These are phyloP conservation scores for Cordyceps cicadae DNA, from an alignment of 2,329 filamentous ascomycete species.

Conservation along the genomic window DNA sequence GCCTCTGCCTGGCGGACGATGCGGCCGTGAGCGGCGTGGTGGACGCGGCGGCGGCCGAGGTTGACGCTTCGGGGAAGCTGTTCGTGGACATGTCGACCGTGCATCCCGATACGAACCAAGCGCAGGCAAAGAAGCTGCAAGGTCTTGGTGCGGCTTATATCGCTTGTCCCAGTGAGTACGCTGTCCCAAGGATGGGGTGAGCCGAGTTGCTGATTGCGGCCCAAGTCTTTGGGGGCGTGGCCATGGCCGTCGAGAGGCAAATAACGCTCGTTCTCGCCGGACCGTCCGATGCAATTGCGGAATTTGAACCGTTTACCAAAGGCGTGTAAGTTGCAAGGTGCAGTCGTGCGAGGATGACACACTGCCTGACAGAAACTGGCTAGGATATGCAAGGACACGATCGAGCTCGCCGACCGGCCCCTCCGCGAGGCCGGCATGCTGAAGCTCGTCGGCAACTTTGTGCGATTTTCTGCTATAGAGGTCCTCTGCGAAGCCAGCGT, in stretches of 20 bases:
- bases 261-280: conserved; percentile 2
- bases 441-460: conserved; percentile 6
- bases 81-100: conserved; percentile 8
- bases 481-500: not conserved
- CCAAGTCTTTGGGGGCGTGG: conserved; percentile 5
- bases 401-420: not conserved
- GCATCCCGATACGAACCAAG: not conserved
- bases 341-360: too few species aligned
- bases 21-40: not conserved
- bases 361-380: not conserved
- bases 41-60: not conserved
- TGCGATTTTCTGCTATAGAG: not conserved
- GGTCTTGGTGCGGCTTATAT: not conserved
- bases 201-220: not conserved
- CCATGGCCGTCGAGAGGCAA: conserved; percentile 1
- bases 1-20: conserved; percentile 4
- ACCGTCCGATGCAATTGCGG: not conserved
- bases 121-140: not conserved
- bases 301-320: not conserved
- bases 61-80: not conserved
- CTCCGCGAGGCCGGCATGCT: not conserved
- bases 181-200: too few species aligned
- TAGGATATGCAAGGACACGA: conserved; percentile 1
- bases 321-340: not conserved
- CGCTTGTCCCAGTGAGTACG: not conserved